Percentiles rank a stretch among this genome's conserved stretches.
Evolutionary conservation across 306 rosid genomes (phyloP).

Genomic region (Quercus variabilis): DNA sequence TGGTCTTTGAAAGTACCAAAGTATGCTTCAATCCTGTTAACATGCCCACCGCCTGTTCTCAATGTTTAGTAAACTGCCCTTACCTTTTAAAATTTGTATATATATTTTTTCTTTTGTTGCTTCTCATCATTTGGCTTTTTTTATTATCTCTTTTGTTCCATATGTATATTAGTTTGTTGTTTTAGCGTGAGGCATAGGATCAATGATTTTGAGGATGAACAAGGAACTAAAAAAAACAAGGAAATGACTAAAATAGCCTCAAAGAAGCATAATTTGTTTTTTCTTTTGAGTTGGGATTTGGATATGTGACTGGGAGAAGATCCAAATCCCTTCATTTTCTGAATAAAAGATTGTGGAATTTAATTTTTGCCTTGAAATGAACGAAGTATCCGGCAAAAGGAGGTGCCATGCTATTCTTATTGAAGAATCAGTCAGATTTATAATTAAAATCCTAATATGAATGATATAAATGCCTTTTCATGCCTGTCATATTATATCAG

Average conservation of each 20-base stretch:
- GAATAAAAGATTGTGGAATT: conserved; percentile 23
- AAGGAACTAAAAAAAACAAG: conserved; percentile 7
- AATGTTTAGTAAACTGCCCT: conserved; percentile 25
- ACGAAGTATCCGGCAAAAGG: conserved; percentile 32
- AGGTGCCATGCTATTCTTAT: conserved; percentile 28
- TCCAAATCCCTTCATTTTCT: conserved; percentile 18
- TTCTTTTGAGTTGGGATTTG: no score
- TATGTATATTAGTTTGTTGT: conserved; percentile 20
- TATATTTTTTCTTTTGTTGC: background rate
- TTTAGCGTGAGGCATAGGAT: conserved; percentile 43
- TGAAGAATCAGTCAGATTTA: conserved; percentile 55
- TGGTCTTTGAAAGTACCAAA: conserved; percentile 40
- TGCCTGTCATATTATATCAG: background rate
- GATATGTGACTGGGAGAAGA: background rate
- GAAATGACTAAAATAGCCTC: conserved; percentile 28
- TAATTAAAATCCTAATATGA: conserved; percentile 13
- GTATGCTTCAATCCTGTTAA: conserved; percentile 26
- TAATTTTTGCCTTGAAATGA: conserved; percentile 33
- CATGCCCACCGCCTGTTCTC: conserved; percentile 39
- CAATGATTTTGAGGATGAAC: conserved; percentile 36
- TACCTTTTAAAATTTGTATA: background rate
- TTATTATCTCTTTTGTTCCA: conserved; percentile 9
- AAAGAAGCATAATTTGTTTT: no score
- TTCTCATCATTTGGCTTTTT: background rate
- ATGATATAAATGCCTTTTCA: conserved; percentile 3